phyloP scores from a whole-genome alignment of 306 rosid genomes.

The Sechiopsis laciniata region DNA sequence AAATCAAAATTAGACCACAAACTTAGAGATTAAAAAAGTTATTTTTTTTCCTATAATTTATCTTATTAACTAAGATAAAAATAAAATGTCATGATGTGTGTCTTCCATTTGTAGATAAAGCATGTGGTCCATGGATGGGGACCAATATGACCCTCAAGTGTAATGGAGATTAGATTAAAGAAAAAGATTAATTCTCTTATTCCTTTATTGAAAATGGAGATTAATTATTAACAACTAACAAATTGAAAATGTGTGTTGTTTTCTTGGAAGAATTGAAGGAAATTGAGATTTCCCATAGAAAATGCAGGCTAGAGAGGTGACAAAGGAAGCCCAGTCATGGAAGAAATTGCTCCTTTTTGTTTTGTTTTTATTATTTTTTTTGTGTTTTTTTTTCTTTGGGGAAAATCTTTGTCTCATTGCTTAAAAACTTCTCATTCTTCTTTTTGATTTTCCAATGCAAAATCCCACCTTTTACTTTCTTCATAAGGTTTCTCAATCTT shows the following conservation, averaged over 20 bases:
- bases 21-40: too few species aligned
- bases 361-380: background rate
- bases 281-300: background rate
- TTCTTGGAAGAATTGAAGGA: constrained; percentile 17
- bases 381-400: background rate
- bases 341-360: constrained; percentile 4
- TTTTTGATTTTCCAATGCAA: constrained; percentile 13
- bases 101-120: background rate
- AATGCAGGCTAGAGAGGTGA: background rate
- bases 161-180: background rate
- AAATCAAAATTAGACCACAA: too few species aligned
- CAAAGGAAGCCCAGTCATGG: constrained; percentile 15
- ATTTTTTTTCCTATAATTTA: too few species aligned
- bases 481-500: constrained; percentile 12
- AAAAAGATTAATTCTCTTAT: background rate
- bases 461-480: background rate
- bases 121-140: background rate
- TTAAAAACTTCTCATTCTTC: background rate
- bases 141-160: background rate
- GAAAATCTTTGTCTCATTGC: background rate
- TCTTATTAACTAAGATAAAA: background rate
- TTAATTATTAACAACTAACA: background rate
- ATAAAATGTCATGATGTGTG: too few species aligned
- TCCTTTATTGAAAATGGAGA: background rate
- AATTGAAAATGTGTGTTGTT: background rate